Conservation (phyloP, 1,139 yeast genomes). For the Pichia cactophila region DNA sequence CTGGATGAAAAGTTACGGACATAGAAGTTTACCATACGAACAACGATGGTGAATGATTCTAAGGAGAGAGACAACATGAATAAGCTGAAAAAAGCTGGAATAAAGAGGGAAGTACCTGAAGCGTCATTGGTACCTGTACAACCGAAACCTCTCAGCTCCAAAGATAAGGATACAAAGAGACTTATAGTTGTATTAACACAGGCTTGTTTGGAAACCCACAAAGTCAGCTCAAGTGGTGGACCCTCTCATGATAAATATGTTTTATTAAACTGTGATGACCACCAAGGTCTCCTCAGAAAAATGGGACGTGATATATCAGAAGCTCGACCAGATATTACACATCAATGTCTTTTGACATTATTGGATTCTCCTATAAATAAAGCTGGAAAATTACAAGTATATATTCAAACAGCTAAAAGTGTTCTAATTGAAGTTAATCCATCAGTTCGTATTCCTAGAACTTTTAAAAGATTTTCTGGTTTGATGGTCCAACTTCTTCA, state of each 20-base stretch:
- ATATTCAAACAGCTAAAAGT: constrained; percentile 91
- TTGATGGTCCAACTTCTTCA: constrained; percentile 94
- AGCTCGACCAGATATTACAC: constrained; percentile 97
- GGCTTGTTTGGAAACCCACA: constrained; percentile 93
- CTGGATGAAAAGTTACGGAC: not conserved
- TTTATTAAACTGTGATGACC: constrained; percentile 92
- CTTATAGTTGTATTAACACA: constrained; percentile 87
- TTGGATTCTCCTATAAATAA: constrained; percentile 95
- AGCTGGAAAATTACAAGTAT: constrained; percentile 94
- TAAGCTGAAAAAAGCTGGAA: constrained; percentile 22
- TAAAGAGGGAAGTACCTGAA: constrained; percentile 38
- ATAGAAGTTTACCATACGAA: not conserved
- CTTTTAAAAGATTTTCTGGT: constrained; percentile 95
- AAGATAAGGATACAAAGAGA: constrained; percentile 76
- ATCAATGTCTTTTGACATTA: constrained; percentile 85
- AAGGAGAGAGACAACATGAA: constrained; percentile 35
- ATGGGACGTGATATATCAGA: constrained; percentile 97
- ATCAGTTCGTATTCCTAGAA: constrained; percentile 92
- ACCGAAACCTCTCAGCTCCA: constrained; percentile 73
- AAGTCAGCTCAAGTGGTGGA: constrained; percentile 63
- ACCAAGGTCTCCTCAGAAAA: constrained; percentile 88
- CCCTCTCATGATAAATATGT: constrained; percentile 91
- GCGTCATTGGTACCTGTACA: constrained; percentile 79
- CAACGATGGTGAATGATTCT: constrained; percentile 35
- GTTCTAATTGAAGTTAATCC: constrained; percentile 95